A percentile compares a stretch with the other conserved stretches of the same genome.
phyloP scores from a whole-genome alignment of 495 filamentous ascomycete genomes.

The Echria macrotheca region DNA sequence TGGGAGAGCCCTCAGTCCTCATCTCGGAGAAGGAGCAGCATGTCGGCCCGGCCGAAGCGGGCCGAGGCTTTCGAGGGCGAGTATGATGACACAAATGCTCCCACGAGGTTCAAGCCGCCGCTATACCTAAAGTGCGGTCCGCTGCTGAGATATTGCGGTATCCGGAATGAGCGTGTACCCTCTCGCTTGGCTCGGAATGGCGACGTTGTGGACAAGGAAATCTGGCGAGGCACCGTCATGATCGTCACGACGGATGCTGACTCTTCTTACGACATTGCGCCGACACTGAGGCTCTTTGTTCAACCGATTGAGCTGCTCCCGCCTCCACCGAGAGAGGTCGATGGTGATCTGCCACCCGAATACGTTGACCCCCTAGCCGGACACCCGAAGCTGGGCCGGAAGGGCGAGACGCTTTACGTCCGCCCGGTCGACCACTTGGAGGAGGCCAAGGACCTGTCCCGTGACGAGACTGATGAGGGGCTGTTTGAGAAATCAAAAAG shows the following conservation, averaged over 20 bases:
- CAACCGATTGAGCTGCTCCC: slow-evolving; percentile 81
- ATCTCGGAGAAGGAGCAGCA: slow-evolving; percentile 31
- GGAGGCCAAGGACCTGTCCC: slow-evolving; percentile 67
- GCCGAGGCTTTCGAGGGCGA: slow-evolving; percentile 44
- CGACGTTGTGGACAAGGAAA: slow-evolving; percentile 54
- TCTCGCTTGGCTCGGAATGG: slow-evolving; percentile 28
- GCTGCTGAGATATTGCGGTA: slow-evolving; percentile 81
- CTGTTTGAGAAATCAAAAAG: slow-evolving; percentile 59
- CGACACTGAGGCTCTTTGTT: slow-evolving; percentile 73
- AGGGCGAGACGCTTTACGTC: slow-evolving; percentile 75
- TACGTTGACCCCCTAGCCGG: slow-evolving; percentile 89
- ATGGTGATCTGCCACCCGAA: slow-evolving; percentile 65
- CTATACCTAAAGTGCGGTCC: slow-evolving; percentile 88
- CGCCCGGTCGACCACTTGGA: slow-evolving; percentile 77
- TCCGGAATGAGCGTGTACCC: slow-evolving; percentile 49
- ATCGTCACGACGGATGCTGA: slow-evolving; percentile 81
- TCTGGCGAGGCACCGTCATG: slow-evolving; percentile 91
- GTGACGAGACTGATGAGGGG: slow-evolving; percentile 70
- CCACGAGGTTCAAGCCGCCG: slow-evolving; percentile 72
- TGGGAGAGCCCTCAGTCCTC: slow-evolving; percentile 44
- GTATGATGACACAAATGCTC: slow-evolving; percentile 47
- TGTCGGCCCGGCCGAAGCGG: slow-evolving; percentile 32
- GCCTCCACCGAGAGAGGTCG: slow-evolving; percentile 67
- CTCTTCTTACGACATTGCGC: slow-evolving; percentile 74
- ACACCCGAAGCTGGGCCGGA: slow-evolving; percentile 72